Evolutionary conservation across 2,329 filamentous ascomycete species (phyloP).

Genomic region (Penicillium sp.): DNA sequence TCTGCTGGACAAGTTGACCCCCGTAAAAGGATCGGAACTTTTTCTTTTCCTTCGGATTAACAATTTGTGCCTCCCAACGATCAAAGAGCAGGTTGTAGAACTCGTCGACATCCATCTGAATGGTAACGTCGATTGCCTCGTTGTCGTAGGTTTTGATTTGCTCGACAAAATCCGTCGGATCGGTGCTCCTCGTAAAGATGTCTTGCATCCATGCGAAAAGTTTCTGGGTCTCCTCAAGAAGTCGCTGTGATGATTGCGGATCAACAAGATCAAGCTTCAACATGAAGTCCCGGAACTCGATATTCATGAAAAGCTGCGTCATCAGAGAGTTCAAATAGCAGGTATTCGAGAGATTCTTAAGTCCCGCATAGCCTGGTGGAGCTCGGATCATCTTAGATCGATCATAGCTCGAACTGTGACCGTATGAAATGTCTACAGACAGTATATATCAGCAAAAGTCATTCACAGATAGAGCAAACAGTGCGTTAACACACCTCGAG

Average conservation of each 20-base stretch:
- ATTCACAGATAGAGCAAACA: slow-evolving; percentile 11
- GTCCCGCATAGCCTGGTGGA: slow-evolving; percentile 76
- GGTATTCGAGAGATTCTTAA: slow-evolving; percentile 91
- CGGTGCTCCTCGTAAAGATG: slow-evolving; percentile 69
- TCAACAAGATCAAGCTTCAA: slow-evolving; percentile 62
- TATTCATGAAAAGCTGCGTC: slow-evolving; percentile 95
- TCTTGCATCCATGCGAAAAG: slow-evolving; percentile 87
- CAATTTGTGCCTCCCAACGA: slow-evolving; percentile 80
- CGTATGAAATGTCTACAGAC: slow-evolving; percentile 7
- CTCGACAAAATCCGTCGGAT: slow-evolving; percentile 69
- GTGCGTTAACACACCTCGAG: slow-evolving; percentile 45
- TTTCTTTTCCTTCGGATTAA: slow-evolving; percentile 65
- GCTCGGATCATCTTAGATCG: slow-evolving; percentile 68
- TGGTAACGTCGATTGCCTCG: slow-evolving; percentile 75
- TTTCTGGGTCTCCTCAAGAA: slow-evolving; percentile 74
- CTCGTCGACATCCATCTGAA: slow-evolving; percentile 97
- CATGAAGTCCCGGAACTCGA: slow-evolving; percentile 81
- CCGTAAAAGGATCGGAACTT: slow-evolving; percentile 81
- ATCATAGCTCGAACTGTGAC: slow-evolving; percentile 57
- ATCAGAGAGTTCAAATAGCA: slow-evolving; percentile 96
- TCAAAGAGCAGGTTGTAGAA: slow-evolving; percentile 95
- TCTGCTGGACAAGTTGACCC: slow-evolving; percentile 87
- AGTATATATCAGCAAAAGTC: neutral
- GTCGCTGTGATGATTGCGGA: slow-evolving; percentile 56
- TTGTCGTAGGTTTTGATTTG: slow-evolving; percentile 82